These are phyloP conservation scores for Eurotiales sp. DNA, from an alignment of 2,329 filamentous ascomycete species.

Conservation along the genomic window DNA sequence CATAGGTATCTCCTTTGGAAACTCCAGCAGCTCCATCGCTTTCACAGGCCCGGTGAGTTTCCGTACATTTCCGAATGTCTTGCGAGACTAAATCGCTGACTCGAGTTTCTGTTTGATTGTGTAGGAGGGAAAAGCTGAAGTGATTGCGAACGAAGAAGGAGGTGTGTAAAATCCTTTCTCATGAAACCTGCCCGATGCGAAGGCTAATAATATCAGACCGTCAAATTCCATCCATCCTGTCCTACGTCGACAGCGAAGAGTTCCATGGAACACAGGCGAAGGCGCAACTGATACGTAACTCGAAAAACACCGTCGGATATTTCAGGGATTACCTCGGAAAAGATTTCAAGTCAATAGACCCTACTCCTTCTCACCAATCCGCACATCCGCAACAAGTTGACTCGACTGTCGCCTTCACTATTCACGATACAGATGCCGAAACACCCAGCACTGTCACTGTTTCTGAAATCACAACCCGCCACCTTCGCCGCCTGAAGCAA, in stretches of 20 bases:
- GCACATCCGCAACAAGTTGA: conserved; percentile 78
- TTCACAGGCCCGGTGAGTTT: conserved; percentile 66
- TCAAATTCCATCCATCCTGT: conserved; percentile 91
- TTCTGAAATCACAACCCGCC: conserved; percentile 77
- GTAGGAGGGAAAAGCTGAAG: conserved; percentile 87
- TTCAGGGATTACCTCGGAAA: conserved; percentile 95
- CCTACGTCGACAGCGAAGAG: conserved; percentile 93
- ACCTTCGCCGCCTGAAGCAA: conserved; percentile 73
- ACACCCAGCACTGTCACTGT: conserved; percentile 68
- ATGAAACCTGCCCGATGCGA: background rate
- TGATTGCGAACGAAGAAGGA: conserved; percentile 98
- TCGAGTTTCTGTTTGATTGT: background rate
- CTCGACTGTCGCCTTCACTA: conserved; percentile 71
- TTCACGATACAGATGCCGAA: conserved; percentile 69
- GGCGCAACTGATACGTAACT: conserved; percentile 85
- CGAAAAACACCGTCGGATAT: conserved; percentile 87
- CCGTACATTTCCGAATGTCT: too few species aligned
- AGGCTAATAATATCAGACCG: conserved; percentile 62
- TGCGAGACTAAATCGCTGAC: too few species aligned
- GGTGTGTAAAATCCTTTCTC: conserved; percentile 51
- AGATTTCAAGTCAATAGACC: conserved; percentile 96
- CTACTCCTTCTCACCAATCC: conserved; percentile 88
- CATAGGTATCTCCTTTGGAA: conserved; percentile 97
- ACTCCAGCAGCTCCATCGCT: conserved; percentile 96
- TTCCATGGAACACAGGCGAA: conserved; percentile 96